Percentiles rank a stretch among this genome's conserved stretches.
Evolutionary conservation across 2,329 filamentous ascomycete species (phyloP).

Genomic region (Cyphellophora europaea): DNA sequence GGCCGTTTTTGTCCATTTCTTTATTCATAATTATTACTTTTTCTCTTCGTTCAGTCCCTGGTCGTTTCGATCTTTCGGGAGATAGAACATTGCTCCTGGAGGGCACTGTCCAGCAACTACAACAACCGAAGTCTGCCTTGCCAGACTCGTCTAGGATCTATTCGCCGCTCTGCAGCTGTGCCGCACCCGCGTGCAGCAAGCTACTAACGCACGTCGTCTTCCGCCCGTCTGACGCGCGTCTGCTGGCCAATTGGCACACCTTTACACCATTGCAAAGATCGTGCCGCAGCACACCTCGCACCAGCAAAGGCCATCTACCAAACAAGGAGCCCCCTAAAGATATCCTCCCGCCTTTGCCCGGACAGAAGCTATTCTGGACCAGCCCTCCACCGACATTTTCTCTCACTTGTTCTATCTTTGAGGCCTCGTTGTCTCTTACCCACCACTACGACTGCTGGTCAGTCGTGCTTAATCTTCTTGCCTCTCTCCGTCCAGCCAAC

Average conservation of each 20-base stretch:
- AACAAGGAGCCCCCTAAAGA: background rate
- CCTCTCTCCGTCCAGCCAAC: too few species aligned
- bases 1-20: background rate
- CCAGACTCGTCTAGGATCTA: too few species aligned
- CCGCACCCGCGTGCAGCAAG: too few species aligned
- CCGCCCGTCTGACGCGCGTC: background rate
- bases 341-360: background rate
- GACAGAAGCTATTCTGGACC: background rate
- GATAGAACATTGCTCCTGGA: constrained; percentile 5
- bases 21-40: background rate
- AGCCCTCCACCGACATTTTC: background rate
- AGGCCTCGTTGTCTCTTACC: too few species aligned
- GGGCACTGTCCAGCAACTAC: too few species aligned
- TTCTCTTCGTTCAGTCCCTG: constrained; percentile 1
- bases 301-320: background rate
- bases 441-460: background rate
- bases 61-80: background rate
- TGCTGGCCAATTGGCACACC: background rate
- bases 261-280: too few species aligned
- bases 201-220: background rate
- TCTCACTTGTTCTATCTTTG: background rate
- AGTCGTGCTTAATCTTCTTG: background rate
- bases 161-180: background rate
- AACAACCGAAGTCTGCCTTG: too few species aligned
- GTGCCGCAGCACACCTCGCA: too few species aligned